Percentiles rank a stretch among this genome's conserved stretches.
These are phyloP conservation scores for Polygonum aviculare DNA, from an alignment of 148 eudicot species.

Conservation along the genomic window DNA sequence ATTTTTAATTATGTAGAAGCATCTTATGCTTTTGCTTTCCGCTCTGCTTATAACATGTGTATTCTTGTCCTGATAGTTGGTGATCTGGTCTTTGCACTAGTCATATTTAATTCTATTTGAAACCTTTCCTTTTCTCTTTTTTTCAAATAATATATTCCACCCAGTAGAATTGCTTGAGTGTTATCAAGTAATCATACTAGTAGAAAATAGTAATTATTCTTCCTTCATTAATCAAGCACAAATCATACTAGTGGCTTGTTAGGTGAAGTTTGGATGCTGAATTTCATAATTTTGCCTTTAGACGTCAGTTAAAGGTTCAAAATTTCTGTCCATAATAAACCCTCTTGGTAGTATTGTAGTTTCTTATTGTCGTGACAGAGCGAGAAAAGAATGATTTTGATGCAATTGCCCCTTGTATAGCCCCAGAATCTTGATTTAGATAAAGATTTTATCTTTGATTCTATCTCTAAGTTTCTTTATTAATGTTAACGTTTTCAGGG, in stretches of 20 bases:
- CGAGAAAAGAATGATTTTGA: no score
- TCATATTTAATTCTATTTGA: not conserved
- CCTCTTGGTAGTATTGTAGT: no score
- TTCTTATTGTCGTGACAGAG: no score
- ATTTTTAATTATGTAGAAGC: not conserved
- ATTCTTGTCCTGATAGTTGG: not conserved
- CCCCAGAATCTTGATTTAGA: no score
- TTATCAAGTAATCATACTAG: not conserved
- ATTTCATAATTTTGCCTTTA: no score
- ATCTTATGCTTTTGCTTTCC: constrained; percentile 11
- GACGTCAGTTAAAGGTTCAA: no score
- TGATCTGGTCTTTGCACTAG: constrained; percentile 3
- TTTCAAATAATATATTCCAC: not conserved
- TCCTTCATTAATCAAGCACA: not conserved
- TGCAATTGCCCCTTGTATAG: no score
- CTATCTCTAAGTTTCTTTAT: not conserved
- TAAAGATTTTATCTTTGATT: no score
- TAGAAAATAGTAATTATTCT: not conserved
- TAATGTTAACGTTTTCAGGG: constrained; percentile 17
- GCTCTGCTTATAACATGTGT: not conserved
- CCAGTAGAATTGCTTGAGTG: not conserved
- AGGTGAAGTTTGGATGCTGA: not conserved
- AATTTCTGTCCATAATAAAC: no score
- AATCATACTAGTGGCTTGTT: not conserved
- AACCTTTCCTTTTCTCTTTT: constrained; percentile 1